These are phyloP conservation scores for Cryphonectria naterciae DNA, from an alignment of 2,329 filamentous ascomycete genomes.

Conservation along the genomic window DNA sequence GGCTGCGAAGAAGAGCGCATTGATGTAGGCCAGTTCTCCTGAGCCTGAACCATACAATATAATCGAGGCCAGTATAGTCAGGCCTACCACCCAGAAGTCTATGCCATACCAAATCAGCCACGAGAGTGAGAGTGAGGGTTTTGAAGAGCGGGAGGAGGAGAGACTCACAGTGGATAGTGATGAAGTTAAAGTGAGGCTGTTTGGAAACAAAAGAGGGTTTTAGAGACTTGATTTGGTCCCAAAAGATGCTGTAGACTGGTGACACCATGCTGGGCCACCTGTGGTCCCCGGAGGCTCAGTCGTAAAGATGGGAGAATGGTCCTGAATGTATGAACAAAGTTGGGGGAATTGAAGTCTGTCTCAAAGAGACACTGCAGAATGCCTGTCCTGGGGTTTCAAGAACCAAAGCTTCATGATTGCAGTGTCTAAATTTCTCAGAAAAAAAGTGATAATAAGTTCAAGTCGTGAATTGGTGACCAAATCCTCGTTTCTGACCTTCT, in stretches of 20 bases:
- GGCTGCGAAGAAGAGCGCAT: conserved; percentile 85
- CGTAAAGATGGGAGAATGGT: neutral
- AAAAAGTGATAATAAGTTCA: neutral
- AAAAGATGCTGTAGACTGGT: conserved; percentile 34
- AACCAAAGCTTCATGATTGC: conserved; percentile 23
- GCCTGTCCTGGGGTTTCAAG: conserved; percentile 16
- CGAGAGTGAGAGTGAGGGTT: neutral
- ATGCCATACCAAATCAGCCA: neutral
- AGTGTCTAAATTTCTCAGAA: neutral
- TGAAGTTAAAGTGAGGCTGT: conserved; percentile 77
- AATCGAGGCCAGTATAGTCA: conserved; percentile 75
- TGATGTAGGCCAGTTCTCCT: conserved; percentile 73
- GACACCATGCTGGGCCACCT: conserved; percentile 25
- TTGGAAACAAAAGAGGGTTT: conserved; percentile 63
- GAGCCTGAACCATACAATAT: conserved; percentile 68
- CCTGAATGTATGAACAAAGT: neutral
- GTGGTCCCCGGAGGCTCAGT: neutral
- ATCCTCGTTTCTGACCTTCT: neutral
- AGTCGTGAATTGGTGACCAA: neutral
- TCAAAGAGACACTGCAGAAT: conserved; percentile 16
- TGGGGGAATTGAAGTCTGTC: neutral
- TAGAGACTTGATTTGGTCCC: conserved; percentile 51
- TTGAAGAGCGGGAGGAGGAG: neutral
- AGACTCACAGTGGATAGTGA: conserved; percentile 74
- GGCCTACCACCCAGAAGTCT: conserved; percentile 81